phyloP scores from a whole-genome alignment of 805 yeast genomes.

The Metschnikowia baotianmanensis region DNA sequence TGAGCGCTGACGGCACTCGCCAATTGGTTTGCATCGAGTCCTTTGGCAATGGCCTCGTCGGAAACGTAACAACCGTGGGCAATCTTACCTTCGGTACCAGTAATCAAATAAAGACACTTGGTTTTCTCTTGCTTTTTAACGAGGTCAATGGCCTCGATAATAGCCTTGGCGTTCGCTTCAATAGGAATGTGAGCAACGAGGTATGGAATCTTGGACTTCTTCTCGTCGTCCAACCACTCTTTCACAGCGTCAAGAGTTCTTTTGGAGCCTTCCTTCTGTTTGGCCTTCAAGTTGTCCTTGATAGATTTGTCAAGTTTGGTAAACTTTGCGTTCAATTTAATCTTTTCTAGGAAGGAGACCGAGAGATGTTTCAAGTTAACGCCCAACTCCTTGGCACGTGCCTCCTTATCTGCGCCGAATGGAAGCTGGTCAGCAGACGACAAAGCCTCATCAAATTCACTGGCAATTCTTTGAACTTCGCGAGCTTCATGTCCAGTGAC shows the following conservation, averaged over 20 bases:
- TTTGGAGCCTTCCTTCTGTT: slow-evolving; percentile 86
- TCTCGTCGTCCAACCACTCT: slow-evolving; percentile 54
- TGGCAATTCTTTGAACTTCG: slow-evolving; percentile 83
- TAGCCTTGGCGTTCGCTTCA: slow-evolving; percentile 85
- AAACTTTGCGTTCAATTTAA: slow-evolving; percentile 70
- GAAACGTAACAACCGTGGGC: slow-evolving; percentile 95
- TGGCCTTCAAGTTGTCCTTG: slow-evolving; percentile 82
- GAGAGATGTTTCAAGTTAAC: slow-evolving; percentile 79
- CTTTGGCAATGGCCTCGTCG: slow-evolving; percentile 63
- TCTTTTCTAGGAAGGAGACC: slow-evolving; percentile 80
- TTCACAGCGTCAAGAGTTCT: slow-evolving; percentile 75
- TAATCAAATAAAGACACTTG: slow-evolving; percentile 74
- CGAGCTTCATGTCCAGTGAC: slow-evolving; percentile 91
- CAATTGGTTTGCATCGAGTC: slow-evolving; percentile 72
- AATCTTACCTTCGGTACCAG: slow-evolving; percentile 70
- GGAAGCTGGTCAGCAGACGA: slow-evolving; percentile 59
- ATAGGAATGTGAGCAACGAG: slow-evolving; percentile 69
- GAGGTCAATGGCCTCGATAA: slow-evolving; percentile 85
- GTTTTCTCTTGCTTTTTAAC: slow-evolving; percentile 74
- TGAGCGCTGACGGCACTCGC: slow-evolving; percentile 66
- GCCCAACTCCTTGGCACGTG: slow-evolving; percentile 76
- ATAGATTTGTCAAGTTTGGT: slow-evolving; percentile 77
- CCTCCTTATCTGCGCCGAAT: slow-evolving; percentile 77
- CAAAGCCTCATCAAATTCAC: slow-evolving; percentile 62
- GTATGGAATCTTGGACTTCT: slow-evolving; percentile 46